phyloP scores from a whole-genome alignment of 2,329 filamentous ascomycete genomes.

The Xylariales sp. region DNA sequence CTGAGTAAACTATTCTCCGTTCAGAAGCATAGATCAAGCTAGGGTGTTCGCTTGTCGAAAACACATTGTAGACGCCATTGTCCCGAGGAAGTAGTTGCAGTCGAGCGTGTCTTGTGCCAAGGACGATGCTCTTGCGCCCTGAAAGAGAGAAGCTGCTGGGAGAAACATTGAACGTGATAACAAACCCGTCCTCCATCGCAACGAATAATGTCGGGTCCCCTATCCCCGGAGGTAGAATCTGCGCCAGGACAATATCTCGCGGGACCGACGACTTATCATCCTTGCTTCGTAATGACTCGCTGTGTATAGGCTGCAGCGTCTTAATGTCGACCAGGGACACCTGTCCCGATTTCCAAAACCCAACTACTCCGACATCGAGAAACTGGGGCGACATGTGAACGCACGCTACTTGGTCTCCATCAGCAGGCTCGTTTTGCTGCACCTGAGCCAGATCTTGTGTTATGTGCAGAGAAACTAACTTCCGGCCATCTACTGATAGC shows the following conservation, averaged over 20 bases:
- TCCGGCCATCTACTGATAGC: slow-evolving; percentile 71
- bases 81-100: slow-evolving; percentile 73
- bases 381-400: slow-evolving; percentile 67
- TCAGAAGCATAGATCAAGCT: slow-evolving; percentile 90
- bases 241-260: slow-evolving; percentile 73
- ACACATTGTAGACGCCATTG: slow-evolving; percentile 70
- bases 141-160: slow-evolving; percentile 57
- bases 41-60: slow-evolving; percentile 90
- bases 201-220: slow-evolving; percentile 74
- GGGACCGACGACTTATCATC: slow-evolving; percentile 74
- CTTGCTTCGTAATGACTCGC: slow-evolving; percentile 54
- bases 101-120: slow-evolving; percentile 80
- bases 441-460: slow-evolving; percentile 51
- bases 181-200: slow-evolving; percentile 87
- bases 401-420: slow-evolving; percentile 78
- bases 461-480: slow-evolving; percentile 65
- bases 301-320: slow-evolving; percentile 61
- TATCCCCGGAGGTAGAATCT: slow-evolving; percentile 60
- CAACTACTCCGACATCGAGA: slow-evolving; percentile 67
- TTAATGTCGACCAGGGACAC: slow-evolving; percentile 70
- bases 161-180: slow-evolving; percentile 77
- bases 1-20: slow-evolving; percentile 85
- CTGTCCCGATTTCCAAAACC: slow-evolving; percentile 81
- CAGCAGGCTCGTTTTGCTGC: slow-evolving; percentile 55
- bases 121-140: slow-evolving; percentile 72